A percentile compares a stretch with the other conserved stretches of the same genome.
phyloP scores from a whole-genome alignment of 805 yeast genomes.

The Candida maltosa region DNA sequence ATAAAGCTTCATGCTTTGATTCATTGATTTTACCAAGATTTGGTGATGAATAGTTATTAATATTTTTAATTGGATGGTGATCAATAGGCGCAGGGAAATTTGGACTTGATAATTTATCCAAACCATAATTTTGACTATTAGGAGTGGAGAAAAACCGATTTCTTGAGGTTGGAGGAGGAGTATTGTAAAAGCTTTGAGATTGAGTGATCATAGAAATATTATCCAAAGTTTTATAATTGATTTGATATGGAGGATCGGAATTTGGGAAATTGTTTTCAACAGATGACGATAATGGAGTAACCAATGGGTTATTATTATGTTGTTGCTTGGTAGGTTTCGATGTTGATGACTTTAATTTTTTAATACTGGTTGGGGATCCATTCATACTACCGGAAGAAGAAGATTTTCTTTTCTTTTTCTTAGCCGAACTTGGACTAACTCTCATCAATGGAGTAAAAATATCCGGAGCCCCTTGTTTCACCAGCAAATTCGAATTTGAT shows the following conservation, averaged over 20 bases:
- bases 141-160: constrained; percentile 11
- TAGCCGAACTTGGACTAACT: constrained; percentile 28
- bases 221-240: constrained; percentile 32
- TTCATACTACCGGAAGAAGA: background rate
- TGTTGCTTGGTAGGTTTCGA: constrained; percentile 9
- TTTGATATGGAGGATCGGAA: constrained; percentile 16
- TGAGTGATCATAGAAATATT: constrained; percentile 30
- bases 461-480: constrained; percentile 41
- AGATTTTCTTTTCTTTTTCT: constrained; percentile 2
- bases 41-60: too few relatives aligned
- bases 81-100: background rate
- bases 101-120: background rate
- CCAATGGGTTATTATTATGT: constrained; percentile 9
- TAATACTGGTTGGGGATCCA: constrained; percentile 7
- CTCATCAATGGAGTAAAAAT: constrained; percentile 42
- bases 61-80: too few relatives aligned
- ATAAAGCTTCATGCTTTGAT: too few relatives aligned
- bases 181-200: constrained; percentile 12
- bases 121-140: constrained; percentile 7
- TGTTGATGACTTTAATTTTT: constrained; percentile 7
- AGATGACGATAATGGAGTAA: constrained; percentile 19
- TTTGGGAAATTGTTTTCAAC: constrained; percentile 9
- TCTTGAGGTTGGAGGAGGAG: constrained; percentile 14
- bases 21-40: too few relatives aligned
- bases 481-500: constrained; percentile 32